Evolutionary conservation across 495 filamentous ascomycete species (phyloP).

Genomic region (Annulohypoxylon maeteangense): DNA sequence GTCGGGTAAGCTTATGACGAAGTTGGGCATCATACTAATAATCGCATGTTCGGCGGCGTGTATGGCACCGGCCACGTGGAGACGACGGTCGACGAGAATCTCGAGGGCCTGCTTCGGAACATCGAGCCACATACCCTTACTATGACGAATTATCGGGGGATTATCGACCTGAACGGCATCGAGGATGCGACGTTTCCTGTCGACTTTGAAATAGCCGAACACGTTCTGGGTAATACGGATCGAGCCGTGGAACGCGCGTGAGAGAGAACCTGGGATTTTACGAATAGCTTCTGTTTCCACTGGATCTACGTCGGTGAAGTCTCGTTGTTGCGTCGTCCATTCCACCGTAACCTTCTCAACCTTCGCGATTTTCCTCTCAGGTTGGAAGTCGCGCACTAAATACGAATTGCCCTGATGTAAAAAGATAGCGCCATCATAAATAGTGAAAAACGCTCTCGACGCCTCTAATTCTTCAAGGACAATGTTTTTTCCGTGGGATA

Average conservation of each 20-base stretch:
- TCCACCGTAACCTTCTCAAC: slow-evolving; percentile 86
- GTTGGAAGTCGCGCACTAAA: slow-evolving; percentile 88
- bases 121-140: slow-evolving; percentile 97
- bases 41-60: slow-evolving; percentile 95
- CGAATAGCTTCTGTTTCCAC: slow-evolving; percentile 85
- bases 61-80: slow-evolving; percentile 90
- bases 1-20: slow-evolving; percentile 83
- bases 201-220: slow-evolving; percentile 96
- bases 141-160: slow-evolving; percentile 83
- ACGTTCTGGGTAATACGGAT: slow-evolving; percentile 87
- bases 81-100: slow-evolving; percentile 73
- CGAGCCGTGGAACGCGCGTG: slow-evolving; percentile 80
- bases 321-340: slow-evolving; percentile 93
- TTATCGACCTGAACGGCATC: slow-evolving; percentile 95
- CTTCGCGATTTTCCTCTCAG: slow-evolving; percentile 76
- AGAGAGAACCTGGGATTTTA: slow-evolving; percentile 59
- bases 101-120: slow-evolving; percentile 82
- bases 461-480: slow-evolving; percentile 97
- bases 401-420: slow-evolving; percentile 94
- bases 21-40: slow-evolving; percentile 85
- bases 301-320: slow-evolving; percentile 95
- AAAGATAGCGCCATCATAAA: slow-evolving; percentile 98
- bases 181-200: slow-evolving; percentile 82
- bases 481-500: slow-evolving; percentile 79
- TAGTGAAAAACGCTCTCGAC: slow-evolving; percentile 91